Evolutionary conservation across 1,284 basidiomycete species (phyloP).

Genomic region (Phylloboletellus chloephorus): DNA sequence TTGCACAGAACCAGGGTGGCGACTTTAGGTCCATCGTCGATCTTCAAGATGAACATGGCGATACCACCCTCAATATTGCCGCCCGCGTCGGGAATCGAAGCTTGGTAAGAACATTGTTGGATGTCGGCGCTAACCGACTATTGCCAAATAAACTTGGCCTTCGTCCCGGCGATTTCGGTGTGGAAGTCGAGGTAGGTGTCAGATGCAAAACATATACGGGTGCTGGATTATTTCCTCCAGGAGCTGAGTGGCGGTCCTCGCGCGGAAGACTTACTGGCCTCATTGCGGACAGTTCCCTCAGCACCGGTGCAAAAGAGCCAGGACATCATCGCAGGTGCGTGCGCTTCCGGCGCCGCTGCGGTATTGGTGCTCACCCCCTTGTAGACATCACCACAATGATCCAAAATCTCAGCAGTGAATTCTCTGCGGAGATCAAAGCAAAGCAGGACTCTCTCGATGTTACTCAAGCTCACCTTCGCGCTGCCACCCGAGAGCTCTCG

Average conservation of each 20-base stretch:
- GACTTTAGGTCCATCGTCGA: slow-evolving; percentile 83
- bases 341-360: neutral
- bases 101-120: slow-evolving; percentile 82
- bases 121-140: slow-evolving; percentile 89
- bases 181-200: slow-evolving; percentile 76
- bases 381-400: slow-evolving; percentile 84
- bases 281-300: slow-evolving; percentile 63
- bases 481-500: slow-evolving; percentile 85
- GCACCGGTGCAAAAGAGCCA: slow-evolving; percentile 82
- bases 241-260: slow-evolving; percentile 64
- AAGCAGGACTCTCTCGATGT: slow-evolving; percentile 86
- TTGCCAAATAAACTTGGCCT: slow-evolving; percentile 93
- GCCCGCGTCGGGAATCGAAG: slow-evolving; percentile 90
- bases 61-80: slow-evolving; percentile 93
- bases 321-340: slow-evolving; percentile 79
- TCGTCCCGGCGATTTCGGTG: slow-evolving; percentile 88
- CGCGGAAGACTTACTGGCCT: slow-evolving; percentile 71
- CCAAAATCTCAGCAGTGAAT: slow-evolving; percentile 71
- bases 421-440: slow-evolving; percentile 76
- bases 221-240: slow-evolving; percentile 33
- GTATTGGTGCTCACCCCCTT: slow-evolving; percentile 8
- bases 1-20: slow-evolving; percentile 65
- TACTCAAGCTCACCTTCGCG: slow-evolving; percentile 82
- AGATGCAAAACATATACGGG: neutral
- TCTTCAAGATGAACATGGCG: slow-evolving; percentile 92